Conservation (phyloP, 2,329 filamentous ascomycete genomes). For the Penicillium sp. region DNA sequence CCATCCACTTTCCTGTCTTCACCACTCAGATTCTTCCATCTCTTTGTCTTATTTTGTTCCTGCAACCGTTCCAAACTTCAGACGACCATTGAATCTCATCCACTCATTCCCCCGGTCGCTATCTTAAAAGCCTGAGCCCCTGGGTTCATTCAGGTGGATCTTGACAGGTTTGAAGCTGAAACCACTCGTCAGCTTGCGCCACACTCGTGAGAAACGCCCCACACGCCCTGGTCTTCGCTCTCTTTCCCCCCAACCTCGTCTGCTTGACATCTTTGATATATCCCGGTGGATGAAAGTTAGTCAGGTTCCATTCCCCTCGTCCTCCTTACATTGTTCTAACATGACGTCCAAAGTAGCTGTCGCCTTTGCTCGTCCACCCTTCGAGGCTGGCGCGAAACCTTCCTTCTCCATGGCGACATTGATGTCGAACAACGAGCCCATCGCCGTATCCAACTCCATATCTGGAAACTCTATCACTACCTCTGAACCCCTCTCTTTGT, state of each 20-base stretch:
- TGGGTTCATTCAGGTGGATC: conserved; percentile 14
- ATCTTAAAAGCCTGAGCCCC: conserved; percentile 26
- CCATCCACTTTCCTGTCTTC: background rate
- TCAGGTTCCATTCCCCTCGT: conserved; percentile 3
- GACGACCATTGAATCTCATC: conserved; percentile 11
- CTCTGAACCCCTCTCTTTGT: conserved; percentile 31
- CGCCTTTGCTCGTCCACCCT: conserved; percentile 28
- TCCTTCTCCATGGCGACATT: conserved; percentile 42
- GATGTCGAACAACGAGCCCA: conserved; percentile 41
- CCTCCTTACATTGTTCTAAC: conserved; percentile 24
- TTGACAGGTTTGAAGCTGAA: conserved; percentile 34
- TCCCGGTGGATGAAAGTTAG: conserved; percentile 20
- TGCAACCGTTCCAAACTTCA: conserved; percentile 12
- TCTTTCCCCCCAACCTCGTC: conserved; percentile 10
- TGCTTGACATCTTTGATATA: conserved; percentile 10
- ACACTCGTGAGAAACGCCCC: conserved; percentile 38
- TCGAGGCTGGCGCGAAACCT: conserved; percentile 30
- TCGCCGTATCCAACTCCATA: conserved; percentile 36
- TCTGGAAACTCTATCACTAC: conserved; percentile 30
- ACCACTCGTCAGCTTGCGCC: conserved; percentile 43
- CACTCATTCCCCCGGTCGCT: conserved; percentile 24
- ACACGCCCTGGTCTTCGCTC: conserved; percentile 30
- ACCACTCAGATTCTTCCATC: conserved; percentile 6
- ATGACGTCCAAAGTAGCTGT: conserved; percentile 36
- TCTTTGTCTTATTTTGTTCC: conserved; percentile 5